These are phyloP conservation scores for Gilbertella persicaria DNA, from an alignment of 371 early-diverging fungal species.

Conservation along the genomic window DNA sequence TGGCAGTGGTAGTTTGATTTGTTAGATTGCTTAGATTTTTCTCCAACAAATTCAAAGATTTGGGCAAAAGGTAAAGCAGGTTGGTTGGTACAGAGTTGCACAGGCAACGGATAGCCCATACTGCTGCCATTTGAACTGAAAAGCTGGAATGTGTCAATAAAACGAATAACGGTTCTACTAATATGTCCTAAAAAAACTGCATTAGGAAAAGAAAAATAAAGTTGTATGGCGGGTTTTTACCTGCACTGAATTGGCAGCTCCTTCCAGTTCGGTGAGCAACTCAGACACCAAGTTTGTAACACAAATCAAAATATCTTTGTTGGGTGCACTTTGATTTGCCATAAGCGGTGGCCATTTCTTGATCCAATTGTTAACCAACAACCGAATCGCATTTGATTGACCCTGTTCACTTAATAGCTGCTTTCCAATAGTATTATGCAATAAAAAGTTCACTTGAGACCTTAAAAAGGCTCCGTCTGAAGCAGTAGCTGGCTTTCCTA, in stretches of 20 bases:
- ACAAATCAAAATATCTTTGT: slow-evolving; percentile 61
- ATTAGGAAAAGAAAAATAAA: too few relatives aligned
- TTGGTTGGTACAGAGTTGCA: slow-evolving; percentile 70
- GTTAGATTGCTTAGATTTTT: slow-evolving; percentile 55
- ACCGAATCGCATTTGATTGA: slow-evolving; percentile 72
- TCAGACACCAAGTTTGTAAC: slow-evolving; percentile 75
- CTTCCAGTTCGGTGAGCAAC: slow-evolving; percentile 77
- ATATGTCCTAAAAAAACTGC: slow-evolving; percentile 48
- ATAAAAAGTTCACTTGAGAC: slow-evolving; percentile 67
- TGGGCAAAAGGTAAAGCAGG: slow-evolving; percentile 62
- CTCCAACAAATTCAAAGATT: slow-evolving; percentile 60
- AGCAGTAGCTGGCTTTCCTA: slow-evolving; percentile 32
- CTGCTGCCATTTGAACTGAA: slow-evolving; percentile 75
- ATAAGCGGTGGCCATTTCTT: slow-evolving; percentile 70
- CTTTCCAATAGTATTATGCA: slow-evolving; percentile 77
- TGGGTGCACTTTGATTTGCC: slow-evolving; percentile 63
- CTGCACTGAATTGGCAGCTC: slow-evolving; percentile 73
- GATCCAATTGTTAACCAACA: slow-evolving; percentile 67
- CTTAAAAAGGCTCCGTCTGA: slow-evolving; percentile 68
- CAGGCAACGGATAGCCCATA: slow-evolving; percentile 72
- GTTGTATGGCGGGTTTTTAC: too few relatives aligned
- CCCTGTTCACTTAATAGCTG: slow-evolving; percentile 78
- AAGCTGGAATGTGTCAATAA: slow-evolving; percentile 72
- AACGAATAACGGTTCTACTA: slow-evolving; percentile 65
- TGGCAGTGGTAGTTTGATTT: slow-evolving; percentile 45